Evolutionary conservation across 1,284 basidiomycete genomes (phyloP), one percentile per base, ranked within the genome.

Genomic region (Cryptococcus wingfieldii): DNA sequence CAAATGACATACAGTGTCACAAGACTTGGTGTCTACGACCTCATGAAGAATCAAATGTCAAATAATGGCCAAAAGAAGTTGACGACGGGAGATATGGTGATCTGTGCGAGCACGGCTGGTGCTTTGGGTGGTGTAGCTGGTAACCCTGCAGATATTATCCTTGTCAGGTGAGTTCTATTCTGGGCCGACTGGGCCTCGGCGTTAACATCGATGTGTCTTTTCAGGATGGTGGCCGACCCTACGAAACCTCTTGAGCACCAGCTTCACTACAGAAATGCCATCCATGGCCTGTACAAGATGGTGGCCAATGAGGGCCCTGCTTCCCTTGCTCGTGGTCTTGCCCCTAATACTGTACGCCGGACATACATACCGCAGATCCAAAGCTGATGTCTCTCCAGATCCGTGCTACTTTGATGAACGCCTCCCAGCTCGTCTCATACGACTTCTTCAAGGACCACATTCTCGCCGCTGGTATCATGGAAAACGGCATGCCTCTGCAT

Each of bases 361-460:
- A 34, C 31, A 34, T 23, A 9, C 16, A 18, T 31, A 16, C 4
- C 41, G 44, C 31, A 34, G 10, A 34, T 34, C 31, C 10, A 6
- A 34, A 34, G 31, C 37, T 45, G 28, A 19, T 19, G 12, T n/a
- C 4, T 14, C 46, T 42, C 38, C 53, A 77, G 76, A 67, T 77
- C 49, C 74, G 80, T 51, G 79, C 80, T 1, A 73, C 80, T 14
- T 66, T 82, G 25, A 82, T 82, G 81, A 82, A 82, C 68, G 69
- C 77, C 19, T 76, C 77, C 8, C 78, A 79, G 69, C 72, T 80
- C 27, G 78, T 77, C 16, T 76, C 77, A 23, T 82, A 81, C 70
- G 81, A 82, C 64, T 77, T 76, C 57, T 81, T 81, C 76, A 82
- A 82, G 67, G 71, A 72, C n/a, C 28, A 67, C 38, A 70, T 82